Conservation (phyloP, 495 filamentous ascomycete genomes). For the Aspergillus sclerotiicarbonarius region DNA sequence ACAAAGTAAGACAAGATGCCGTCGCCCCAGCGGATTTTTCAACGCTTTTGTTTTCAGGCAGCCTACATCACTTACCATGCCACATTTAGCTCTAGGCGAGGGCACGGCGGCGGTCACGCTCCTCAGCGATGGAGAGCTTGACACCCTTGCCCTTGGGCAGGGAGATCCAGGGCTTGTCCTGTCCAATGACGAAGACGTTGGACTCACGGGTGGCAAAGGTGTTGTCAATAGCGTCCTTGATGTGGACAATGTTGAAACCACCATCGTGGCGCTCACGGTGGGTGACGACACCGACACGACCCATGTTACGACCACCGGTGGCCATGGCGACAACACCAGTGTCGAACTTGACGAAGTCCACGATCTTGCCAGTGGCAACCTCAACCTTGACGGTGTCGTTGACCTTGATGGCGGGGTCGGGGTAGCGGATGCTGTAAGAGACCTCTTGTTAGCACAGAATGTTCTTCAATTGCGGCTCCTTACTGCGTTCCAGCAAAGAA, state of each 20-base stretch:
- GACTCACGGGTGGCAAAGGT: constrained; percentile 96
- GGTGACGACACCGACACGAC: constrained; percentile 99
- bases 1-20: constrained; percentile 44
- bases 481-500: constrained; percentile 34
- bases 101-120: constrained; percentile 93
- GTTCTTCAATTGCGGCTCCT: constrained; percentile 26
- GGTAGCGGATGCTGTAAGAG: constrained; percentile 87
- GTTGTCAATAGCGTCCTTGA: constrained; percentile 99
- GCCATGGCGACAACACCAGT: constrained; percentile 96
- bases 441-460: constrained; percentile 36
- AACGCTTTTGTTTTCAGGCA: constrained; percentile 27
- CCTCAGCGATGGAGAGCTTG: constrained; percentile 97
- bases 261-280: constrained; percentile 99
- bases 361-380: constrained; percentile 92
- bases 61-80: constrained; percentile 29
- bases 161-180: constrained; percentile 97
- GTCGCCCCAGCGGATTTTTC: constrained; percentile 37
- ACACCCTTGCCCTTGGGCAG: constrained; percentile 99
- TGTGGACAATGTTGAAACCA: constrained; percentile 99
- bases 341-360: constrained; percentile 95
- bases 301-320: constrained; percentile 99
- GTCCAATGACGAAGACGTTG: constrained; percentile 98
- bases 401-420: constrained; percentile 95
- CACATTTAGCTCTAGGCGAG: constrained; percentile 62
- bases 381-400: constrained; percentile 99